Percentiles rank a stretch among this genome's conserved stretches.
Conservation (phyloP, 495 filamentous ascomycete species). For the Pseudevernia furfuracea region DNA sequence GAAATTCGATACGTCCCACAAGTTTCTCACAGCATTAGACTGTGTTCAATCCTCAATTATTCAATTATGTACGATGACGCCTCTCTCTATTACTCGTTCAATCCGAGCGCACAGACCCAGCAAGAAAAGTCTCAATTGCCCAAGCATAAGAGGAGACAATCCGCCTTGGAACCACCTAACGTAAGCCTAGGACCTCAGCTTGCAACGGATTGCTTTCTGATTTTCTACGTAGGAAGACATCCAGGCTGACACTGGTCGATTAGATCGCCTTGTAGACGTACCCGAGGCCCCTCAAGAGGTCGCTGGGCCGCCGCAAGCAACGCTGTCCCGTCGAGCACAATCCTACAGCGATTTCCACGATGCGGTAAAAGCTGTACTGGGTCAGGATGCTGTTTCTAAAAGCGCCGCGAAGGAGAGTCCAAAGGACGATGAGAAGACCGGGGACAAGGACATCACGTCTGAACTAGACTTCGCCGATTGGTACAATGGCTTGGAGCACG, state of each 20-base stretch:
- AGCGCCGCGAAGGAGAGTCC: neutral
- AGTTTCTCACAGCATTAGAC: neutral
- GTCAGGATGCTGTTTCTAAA: slow-evolving; percentile 36
- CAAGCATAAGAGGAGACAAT: slow-evolving; percentile 52
- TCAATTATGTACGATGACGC: slow-evolving; percentile 62
- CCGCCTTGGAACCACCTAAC: slow-evolving; percentile 61
- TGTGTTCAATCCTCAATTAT: neutral
- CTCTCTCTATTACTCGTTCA: slow-evolving; percentile 59
- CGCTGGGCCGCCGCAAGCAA: slow-evolving; percentile 54
- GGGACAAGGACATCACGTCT: slow-evolving; percentile 32
- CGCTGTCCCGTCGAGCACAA: slow-evolving; percentile 56
- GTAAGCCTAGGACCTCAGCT: slow-evolving; percentile 41
- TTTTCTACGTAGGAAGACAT: slow-evolving; percentile 33
- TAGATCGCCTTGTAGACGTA: slow-evolving; percentile 32
- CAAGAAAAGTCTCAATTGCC: slow-evolving; percentile 31
- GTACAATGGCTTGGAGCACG: slow-evolving; percentile 55
- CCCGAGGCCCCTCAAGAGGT: slow-evolving; percentile 7
- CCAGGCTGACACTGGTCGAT: slow-evolving; percentile 36
- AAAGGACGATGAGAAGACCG: slow-evolving; percentile 34
- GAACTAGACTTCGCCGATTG: slow-evolving; percentile 56
- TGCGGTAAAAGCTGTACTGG: slow-evolving; percentile 49
- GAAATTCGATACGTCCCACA: neutral
- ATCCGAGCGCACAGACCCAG: slow-evolving; percentile 45
- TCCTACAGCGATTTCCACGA: slow-evolving; percentile 70
- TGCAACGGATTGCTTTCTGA: slow-evolving; percentile 33